Percentiles rank a stretch among this genome's conserved stretches.
phyloP scores from a whole-genome alignment of 2,329 filamentous ascomycete species.

The Phialophora verrucosa region DNA sequence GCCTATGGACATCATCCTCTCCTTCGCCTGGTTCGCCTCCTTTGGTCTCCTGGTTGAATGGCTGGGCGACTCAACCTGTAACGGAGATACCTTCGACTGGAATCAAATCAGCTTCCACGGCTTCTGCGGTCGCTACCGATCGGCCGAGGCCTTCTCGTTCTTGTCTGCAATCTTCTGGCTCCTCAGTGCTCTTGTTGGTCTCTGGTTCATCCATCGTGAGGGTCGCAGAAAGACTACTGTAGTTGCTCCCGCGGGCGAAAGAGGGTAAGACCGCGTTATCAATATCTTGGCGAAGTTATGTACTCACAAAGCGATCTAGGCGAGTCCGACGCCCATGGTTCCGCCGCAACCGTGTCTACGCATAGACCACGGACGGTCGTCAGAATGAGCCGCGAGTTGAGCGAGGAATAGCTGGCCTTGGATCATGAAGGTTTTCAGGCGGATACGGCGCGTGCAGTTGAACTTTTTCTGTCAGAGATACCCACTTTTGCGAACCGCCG shows the following conservation, averaged over 20 bases:
- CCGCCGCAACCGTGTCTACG: conserved; percentile 28
- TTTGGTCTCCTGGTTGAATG: conserved; percentile 71
- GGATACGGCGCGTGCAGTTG: background rate
- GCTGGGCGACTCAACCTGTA: conserved; percentile 44
- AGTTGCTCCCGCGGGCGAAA: conserved; percentile 16
- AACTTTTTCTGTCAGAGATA: conserved; percentile 13
- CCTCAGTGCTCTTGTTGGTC: conserved; percentile 62
- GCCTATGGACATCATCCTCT: conserved; percentile 72
- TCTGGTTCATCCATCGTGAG: conserved; percentile 37
- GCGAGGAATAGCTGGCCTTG: conserved; percentile 5
- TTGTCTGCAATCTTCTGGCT: conserved; percentile 74
- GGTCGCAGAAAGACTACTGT: conserved; percentile 25
- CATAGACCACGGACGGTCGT: background rate
- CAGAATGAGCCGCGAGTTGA: background rate
- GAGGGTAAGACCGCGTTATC: conserved; percentile 24
- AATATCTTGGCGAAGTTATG: background rate
- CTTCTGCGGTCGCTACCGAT: conserved; percentile 72
- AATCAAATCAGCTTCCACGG: conserved; percentile 56
- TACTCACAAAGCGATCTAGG: conserved; percentile 16
- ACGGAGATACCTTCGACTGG: conserved; percentile 63
- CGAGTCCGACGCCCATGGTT: conserved; percentile 29
- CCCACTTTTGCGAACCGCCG: conserved; percentile 13
- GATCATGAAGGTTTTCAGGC: background rate
- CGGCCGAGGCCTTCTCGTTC: conserved; percentile 73
- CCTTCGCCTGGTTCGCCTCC: conserved; percentile 70